phyloP scores from a whole-genome alignment of 1,139 yeast species.

The Yamadazyma mexicana region DNA sequence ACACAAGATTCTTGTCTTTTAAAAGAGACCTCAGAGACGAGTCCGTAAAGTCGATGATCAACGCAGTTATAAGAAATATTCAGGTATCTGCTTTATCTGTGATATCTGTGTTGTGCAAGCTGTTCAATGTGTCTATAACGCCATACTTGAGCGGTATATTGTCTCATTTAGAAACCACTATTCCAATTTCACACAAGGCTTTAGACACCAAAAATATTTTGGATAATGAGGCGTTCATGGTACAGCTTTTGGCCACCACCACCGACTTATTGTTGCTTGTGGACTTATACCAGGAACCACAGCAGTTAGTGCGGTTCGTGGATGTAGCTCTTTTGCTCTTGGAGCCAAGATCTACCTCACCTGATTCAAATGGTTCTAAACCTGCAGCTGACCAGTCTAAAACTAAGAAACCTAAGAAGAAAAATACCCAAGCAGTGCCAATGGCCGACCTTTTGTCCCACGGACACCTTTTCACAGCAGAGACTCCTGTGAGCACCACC shows the following conservation, averaged over 20 bases:
- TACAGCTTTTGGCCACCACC: conserved; percentile 30
- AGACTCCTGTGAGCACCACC: conserved; percentile 40
- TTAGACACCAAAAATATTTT: conserved; percentile 33
- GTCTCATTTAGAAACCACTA: conserved; percentile 52
- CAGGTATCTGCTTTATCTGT: conserved; percentile 47
- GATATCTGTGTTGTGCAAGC: conserved; percentile 34
- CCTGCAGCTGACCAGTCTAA: conserved; percentile 11
- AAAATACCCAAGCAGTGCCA: conserved; percentile 44
- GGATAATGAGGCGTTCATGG: conserved; percentile 31
- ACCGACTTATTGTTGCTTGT: conserved; percentile 29
- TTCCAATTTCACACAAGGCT: conserved; percentile 47
- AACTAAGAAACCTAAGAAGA: conserved; percentile 39
- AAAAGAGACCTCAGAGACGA: conserved; percentile 61
- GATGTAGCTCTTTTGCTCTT: conserved; percentile 47
- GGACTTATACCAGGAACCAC: conserved; percentile 36
- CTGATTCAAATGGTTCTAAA: neutral
- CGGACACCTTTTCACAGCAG: conserved; percentile 52
- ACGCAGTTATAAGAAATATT: conserved; percentile 39
- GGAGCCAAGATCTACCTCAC: conserved; percentile 32
- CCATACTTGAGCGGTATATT: conserved; percentile 51
- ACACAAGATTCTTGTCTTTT: conserved; percentile 53
- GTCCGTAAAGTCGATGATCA: conserved; percentile 38
- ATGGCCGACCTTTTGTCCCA: conserved; percentile 74
- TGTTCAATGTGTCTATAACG: conserved; percentile 46
- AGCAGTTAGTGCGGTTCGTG: conserved; percentile 42